Evolutionary conservation across 202 grass and related monocot species (phyloP).

Genomic region (Cymbopogon flexuosus): DNA sequence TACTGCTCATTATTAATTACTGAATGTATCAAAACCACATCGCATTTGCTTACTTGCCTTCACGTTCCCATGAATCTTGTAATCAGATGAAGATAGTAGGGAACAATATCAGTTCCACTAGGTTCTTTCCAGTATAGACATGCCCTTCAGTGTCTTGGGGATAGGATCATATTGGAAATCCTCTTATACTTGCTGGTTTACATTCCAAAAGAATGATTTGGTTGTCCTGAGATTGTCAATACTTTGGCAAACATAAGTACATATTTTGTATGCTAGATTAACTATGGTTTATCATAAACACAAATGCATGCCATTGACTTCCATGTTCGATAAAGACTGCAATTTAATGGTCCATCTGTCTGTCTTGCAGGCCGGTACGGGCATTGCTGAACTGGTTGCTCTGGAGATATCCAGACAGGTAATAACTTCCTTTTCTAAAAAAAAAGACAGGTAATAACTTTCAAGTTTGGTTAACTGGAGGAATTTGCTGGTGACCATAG

Average conservation of each 20-base stretch:
- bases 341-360: neutral
- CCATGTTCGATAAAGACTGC: neutral
- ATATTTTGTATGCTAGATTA: neutral
- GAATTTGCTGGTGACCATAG: conserved; percentile 1
- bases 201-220: neutral
- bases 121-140: neutral
- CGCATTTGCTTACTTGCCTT: neutral
- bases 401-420: conserved; percentile 84
- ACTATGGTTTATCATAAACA: neutral
- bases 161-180: neutral
- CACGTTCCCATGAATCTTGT: neutral
- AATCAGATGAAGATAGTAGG: neutral
- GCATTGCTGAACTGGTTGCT: conserved; percentile 87
- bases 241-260: neutral
- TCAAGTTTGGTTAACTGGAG: neutral
- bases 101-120: neutral
- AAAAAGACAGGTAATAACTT: conserved; percentile 58
- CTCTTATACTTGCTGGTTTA: neutral
- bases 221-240: neutral
- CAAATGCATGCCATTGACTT: neutral
- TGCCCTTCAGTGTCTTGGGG: neutral
- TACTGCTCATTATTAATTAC: neutral
- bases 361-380: conserved; percentile 78
- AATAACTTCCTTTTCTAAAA: too few relatives aligned
- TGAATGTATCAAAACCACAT: neutral